A percentile compares a stretch with the other conserved stretches of the same genome.
Evolutionary conservation across 2,329 filamentous ascomycete genomes (phyloP).

Genomic region (Cytospora piceicola): DNA sequence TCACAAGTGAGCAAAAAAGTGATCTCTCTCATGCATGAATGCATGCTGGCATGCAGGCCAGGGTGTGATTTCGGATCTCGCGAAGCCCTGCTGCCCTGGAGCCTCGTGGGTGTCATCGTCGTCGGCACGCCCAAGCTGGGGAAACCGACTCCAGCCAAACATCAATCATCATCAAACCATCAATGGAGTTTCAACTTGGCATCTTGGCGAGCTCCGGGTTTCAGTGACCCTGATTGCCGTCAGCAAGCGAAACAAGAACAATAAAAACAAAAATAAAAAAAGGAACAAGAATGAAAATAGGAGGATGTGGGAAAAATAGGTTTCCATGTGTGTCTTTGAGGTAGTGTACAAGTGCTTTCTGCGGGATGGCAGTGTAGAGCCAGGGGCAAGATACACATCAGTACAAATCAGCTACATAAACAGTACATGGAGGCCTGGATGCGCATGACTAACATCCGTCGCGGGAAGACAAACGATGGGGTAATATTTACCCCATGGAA

Average conservation of each 20-base stretch:
- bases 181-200: neutral
- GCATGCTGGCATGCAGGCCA: neutral
- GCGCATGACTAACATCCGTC: slow-evolving; percentile 30
- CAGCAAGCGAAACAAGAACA: slow-evolving; percentile 16
- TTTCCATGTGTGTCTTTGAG: neutral
- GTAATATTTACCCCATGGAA: slow-evolving; percentile 39
- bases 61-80: slow-evolving; percentile 12
- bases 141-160: neutral
- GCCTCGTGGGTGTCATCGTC: slow-evolving; percentile 4
- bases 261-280: neutral
- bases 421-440: neutral
- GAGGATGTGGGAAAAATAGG: neutral
- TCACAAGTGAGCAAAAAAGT: neutral
- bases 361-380: neutral
- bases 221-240: slow-evolving; percentile 24
- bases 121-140: neutral
- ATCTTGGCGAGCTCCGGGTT: slow-evolving; percentile 23
- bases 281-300: slow-evolving; percentile 7
- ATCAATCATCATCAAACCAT: neutral
- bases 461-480: slow-evolving; percentile 34
- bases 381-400: slow-evolving; percentile 7
- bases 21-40: neutral
- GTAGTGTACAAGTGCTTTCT: neutral
- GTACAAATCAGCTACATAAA: neutral
- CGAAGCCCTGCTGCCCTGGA: neutral